Evolutionary conservation across 768 basidiomycete species (phyloP).

Genomic region (Amanita brunnescens): DNA sequence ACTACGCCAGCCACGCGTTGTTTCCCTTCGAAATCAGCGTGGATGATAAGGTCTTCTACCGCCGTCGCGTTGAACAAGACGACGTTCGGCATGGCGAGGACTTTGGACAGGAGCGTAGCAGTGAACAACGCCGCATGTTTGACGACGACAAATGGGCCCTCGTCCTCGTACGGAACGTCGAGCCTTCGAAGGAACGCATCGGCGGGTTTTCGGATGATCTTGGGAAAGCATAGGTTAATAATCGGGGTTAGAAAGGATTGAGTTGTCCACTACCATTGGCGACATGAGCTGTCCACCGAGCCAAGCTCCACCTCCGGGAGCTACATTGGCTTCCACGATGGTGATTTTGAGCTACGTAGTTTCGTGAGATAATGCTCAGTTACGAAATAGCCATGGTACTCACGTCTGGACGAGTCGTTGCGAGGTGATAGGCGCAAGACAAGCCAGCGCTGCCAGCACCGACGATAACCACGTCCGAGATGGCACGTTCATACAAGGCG

Average conservation of each 20-base stretch:
- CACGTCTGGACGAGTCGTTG: slow-evolving; percentile 57
- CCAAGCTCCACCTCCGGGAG: slow-evolving; percentile 74
- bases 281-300: slow-evolving; percentile 74
- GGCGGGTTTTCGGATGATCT: slow-evolving; percentile 75
- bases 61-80: slow-evolving; percentile 73
- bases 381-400: slow-evolving; percentile 5
- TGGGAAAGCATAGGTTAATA: neutral
- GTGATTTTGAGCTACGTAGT: slow-evolving; percentile 35
- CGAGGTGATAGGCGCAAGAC: slow-evolving; percentile 68
- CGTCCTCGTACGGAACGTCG: slow-evolving; percentile 70
- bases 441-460: slow-evolving; percentile 66
- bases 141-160: slow-evolving; percentile 70
- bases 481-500: slow-evolving; percentile 62
- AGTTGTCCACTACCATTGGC: slow-evolving; percentile 43
- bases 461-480: slow-evolving; percentile 72
- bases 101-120: slow-evolving; percentile 62
- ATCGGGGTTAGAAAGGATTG: neutral
- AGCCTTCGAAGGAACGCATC: slow-evolving; percentile 62
- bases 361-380: neutral
- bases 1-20: slow-evolving; percentile 46
- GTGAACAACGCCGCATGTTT: slow-evolving; percentile 81
- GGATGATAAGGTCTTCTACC: slow-evolving; percentile 73
- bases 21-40: slow-evolving; percentile 44
- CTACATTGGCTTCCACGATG: slow-evolving; percentile 70
- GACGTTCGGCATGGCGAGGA: slow-evolving; percentile 63